Evolutionary conservation across 164 flowering plant genomes (phyloP), one percentile per base, ranked within the genome.

Genomic region (Nelumbo lutea): DNA sequence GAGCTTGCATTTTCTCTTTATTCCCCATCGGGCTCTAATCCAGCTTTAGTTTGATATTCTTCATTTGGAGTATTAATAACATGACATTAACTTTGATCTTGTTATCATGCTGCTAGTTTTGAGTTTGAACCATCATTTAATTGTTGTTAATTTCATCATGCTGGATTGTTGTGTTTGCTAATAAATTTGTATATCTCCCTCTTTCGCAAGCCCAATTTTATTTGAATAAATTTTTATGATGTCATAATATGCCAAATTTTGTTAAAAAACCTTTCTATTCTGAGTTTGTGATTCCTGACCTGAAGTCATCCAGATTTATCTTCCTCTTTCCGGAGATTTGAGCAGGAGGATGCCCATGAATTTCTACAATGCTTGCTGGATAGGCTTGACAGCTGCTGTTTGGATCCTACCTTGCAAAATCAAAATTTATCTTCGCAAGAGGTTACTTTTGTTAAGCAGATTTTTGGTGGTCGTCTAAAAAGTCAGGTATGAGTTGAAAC

Each of bases 271-370:
- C 40, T 3, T 2, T 51, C 9, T 14, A 70, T 15, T 64, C 10
- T 27, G 27, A 27, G 41, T 14, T 46, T 66, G 77, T 73, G 50
- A 65, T 78, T 69, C 87, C 84, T 89, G 65, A 86, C 82, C 44
- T 63, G 14, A 14, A 11, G 57, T 62, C 69, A 15, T 52, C 57
- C 65, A 94, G 98, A 86, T 70, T 46, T 90, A 44, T 88, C 90
- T 13, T 72, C 96, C 10, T 63, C 11, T 67, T 94, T 94, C 61
- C 68, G 48, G 38, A 80, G 85, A 66, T 82, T 64, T 69, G 79
- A 84, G 69, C 99, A 92, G 74, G 98, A 92, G 81, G 99, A 95
- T 88, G 99, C 99, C 53, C 99, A 95, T 83, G 99, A 92, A 66
- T 95, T 90, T 70, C 73, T 92, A 64, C 94, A 89, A 52, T 84